Conservation (phyloP, 2,329 filamentous ascomycete genomes). For the Botrytis tulipae region DNA sequence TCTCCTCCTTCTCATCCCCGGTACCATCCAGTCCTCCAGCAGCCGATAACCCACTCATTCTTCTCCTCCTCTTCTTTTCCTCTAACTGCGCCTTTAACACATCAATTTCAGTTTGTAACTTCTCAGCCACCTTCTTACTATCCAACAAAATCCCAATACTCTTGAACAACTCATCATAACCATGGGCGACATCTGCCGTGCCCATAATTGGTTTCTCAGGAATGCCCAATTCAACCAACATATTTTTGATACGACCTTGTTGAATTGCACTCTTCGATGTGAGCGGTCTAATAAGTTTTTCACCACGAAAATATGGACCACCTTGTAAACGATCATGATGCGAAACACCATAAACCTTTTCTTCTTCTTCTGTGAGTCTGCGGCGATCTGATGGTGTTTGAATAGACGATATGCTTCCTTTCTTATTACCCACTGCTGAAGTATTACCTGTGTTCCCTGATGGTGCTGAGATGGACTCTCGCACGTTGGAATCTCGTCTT, state of each 20-base stretch:
- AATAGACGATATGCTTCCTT: slow-evolving; percentile 32
- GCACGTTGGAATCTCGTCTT: slow-evolving; percentile 39
- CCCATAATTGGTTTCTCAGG: slow-evolving; percentile 67
- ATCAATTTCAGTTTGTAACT: slow-evolving; percentile 70
- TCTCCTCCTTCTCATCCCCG: slow-evolving; percentile 51
- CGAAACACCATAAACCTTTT: slow-evolving; percentile 77
- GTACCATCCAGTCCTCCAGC: slow-evolving; percentile 19
- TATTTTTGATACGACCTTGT: slow-evolving; percentile 70
- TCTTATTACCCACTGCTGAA: slow-evolving; percentile 31
- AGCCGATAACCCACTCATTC: slow-evolving; percentile 44
- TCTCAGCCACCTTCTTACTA: slow-evolving; percentile 70
- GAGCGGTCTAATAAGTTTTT: slow-evolving; percentile 75
- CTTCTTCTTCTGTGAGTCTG: slow-evolving; percentile 72
- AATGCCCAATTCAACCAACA: slow-evolving; percentile 70
- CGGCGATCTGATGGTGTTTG: slow-evolving; percentile 53
- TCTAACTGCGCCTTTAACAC: slow-evolving; percentile 55
- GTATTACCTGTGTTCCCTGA: slow-evolving; percentile 39
- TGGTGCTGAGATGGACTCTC: slow-evolving; percentile 36
- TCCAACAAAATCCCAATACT: slow-evolving; percentile 70
- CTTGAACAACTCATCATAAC: slow-evolving; percentile 69
- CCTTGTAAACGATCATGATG: slow-evolving; percentile 81
- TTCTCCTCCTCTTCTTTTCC: slow-evolving; percentile 40
- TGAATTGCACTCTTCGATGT: slow-evolving; percentile 74
- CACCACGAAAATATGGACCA: slow-evolving; percentile 86
- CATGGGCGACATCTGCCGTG: slow-evolving; percentile 66